Conservation (phyloP, 2,329 filamentous ascomycete species). For the Neobulgaria alba region DNA sequence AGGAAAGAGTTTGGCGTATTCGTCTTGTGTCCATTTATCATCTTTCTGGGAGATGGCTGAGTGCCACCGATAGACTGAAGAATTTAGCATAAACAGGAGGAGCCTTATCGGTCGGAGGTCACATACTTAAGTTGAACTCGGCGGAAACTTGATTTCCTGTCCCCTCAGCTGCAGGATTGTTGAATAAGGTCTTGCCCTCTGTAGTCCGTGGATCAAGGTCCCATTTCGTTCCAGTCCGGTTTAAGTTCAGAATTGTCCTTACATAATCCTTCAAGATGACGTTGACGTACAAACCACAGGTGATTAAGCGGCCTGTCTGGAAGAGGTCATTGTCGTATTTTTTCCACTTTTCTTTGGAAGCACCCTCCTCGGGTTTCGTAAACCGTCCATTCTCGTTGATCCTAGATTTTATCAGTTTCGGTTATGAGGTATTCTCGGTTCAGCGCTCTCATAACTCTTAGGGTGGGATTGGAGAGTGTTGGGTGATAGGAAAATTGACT, state of each 20-base stretch:
- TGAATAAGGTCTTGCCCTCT: slow-evolving; percentile 45
- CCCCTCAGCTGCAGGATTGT: slow-evolving; percentile 55
- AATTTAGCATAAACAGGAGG: too few relatives aligned
- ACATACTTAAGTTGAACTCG: slow-evolving; percentile 67
- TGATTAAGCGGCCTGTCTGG: slow-evolving; percentile 69
- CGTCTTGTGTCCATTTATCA: slow-evolving; percentile 69
- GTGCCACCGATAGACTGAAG: slow-evolving; percentile 68
- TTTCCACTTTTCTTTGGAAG: slow-evolving; percentile 42
- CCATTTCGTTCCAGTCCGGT: slow-evolving; percentile 41
- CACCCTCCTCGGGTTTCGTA: slow-evolving; percentile 51
- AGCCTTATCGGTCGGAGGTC: too few relatives aligned
- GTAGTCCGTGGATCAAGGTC: slow-evolving; percentile 60
- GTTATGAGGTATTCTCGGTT: too few relatives aligned
- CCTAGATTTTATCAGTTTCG: slow-evolving; percentile 11
- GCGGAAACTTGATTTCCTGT: slow-evolving; percentile 77
- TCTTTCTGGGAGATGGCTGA: slow-evolving; percentile 68
- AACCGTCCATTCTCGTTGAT: slow-evolving; percentile 84
- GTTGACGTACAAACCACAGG: slow-evolving; percentile 68
- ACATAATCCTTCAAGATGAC: slow-evolving; percentile 73
- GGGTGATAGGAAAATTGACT: slow-evolving; percentile 9
- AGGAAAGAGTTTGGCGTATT: slow-evolving; percentile 54
- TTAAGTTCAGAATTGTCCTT: slow-evolving; percentile 45
- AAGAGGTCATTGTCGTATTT: slow-evolving; percentile 73
- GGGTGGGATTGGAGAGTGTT: too few relatives aligned
- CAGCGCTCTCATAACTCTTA: too few relatives aligned